Evolutionary conservation across 192 early-diverging fungal genomes (phyloP).

Genomic region (Geosiphon pyriformis): DNA sequence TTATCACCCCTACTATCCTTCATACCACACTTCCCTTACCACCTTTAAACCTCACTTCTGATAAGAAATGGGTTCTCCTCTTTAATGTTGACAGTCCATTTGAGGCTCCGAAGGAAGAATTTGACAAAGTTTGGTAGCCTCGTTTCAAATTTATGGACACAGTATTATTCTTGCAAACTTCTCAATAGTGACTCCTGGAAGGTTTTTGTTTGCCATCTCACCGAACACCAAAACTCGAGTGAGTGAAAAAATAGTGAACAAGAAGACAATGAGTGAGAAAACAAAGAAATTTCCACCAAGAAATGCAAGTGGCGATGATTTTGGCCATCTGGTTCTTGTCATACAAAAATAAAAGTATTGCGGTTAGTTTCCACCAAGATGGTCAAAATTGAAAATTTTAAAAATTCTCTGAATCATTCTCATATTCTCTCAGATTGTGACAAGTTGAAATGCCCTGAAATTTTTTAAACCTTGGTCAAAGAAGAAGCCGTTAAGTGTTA

Average conservation of each 20-base stretch:
- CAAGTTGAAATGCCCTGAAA: background rate
- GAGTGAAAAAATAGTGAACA: no score
- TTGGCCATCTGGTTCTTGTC: conserved; percentile 1
- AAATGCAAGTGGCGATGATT: conserved; percentile 1
- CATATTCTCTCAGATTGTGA: background rate
- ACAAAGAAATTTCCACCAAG: background rate
- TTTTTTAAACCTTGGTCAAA: background rate
- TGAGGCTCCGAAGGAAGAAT: conserved; percentile 7
- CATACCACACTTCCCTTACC: no score
- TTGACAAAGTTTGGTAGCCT: conserved; percentile 26
- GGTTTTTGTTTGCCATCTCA: background rate
- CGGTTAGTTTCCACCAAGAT: background rate
- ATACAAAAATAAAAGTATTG: conserved; percentile 15
- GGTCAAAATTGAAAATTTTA: conserved; percentile 3
- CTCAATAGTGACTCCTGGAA: conserved; percentile 10
- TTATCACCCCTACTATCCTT: no score
- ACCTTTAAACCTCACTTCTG: conserved; percentile 7
- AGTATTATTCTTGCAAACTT: conserved; percentile 4
- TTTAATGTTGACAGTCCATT: conserved; percentile 17
- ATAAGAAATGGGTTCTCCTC: conserved; percentile 17
- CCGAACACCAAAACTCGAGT: conserved; percentile 10
- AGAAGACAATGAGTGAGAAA: background rate
- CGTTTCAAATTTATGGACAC: conserved; percentile 21
- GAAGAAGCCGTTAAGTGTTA: conserved; percentile 10
- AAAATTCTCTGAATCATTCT: conserved; percentile 2